phyloP scores from a whole-genome alignment of 169 alveolate species.

The Cryptosporidium ryanae region DNA sequence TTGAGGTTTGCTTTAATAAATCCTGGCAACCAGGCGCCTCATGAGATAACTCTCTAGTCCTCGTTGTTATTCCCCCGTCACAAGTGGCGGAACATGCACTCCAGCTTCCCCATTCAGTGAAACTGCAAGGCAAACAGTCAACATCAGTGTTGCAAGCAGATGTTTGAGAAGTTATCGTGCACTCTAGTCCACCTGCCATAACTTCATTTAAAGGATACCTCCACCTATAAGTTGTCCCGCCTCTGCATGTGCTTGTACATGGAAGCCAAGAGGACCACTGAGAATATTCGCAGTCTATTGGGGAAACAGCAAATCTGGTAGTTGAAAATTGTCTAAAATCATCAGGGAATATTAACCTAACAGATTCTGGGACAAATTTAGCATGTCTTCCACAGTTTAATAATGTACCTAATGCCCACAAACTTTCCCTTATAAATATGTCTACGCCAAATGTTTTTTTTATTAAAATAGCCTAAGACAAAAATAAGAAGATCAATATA shows the following conservation, averaged over 20 bases:
- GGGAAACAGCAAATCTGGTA: slow-evolving; percentile 51
- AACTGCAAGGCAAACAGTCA: slow-evolving; percentile 31
- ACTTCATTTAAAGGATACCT: slow-evolving; percentile 66
- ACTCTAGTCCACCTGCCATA: slow-evolving; percentile 74
- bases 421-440: slow-evolving; percentile 50
- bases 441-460: slow-evolving; percentile 54
- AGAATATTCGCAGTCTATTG: slow-evolving; percentile 63
- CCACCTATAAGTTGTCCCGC: slow-evolving; percentile 74
- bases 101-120: slow-evolving; percentile 62
- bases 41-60: slow-evolving; percentile 43
- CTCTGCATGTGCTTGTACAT: slow-evolving; percentile 58
- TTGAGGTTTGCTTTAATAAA: slow-evolving; percentile 14
- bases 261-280: slow-evolving; percentile 74
- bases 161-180: slow-evolving; percentile 45
- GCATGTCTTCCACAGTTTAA: slow-evolving; percentile 39
- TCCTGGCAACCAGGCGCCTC: slow-evolving; percentile 44
- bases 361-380: slow-evolving; percentile 5
- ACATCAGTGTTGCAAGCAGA: slow-evolving; percentile 61
- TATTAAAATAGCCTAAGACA: slow-evolving; percentile 39
- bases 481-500: not conserved
- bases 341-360: slow-evolving; percentile 41
- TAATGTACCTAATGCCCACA: slow-evolving; percentile 55
- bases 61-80: slow-evolving; percentile 40
- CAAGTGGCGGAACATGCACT: slow-evolving; percentile 64
- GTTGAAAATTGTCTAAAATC: slow-evolving; percentile 32